phyloP scores from a whole-genome alignment of 352 stramenopile genomes.

The Phytopythium cucurbitacearum region DNA sequence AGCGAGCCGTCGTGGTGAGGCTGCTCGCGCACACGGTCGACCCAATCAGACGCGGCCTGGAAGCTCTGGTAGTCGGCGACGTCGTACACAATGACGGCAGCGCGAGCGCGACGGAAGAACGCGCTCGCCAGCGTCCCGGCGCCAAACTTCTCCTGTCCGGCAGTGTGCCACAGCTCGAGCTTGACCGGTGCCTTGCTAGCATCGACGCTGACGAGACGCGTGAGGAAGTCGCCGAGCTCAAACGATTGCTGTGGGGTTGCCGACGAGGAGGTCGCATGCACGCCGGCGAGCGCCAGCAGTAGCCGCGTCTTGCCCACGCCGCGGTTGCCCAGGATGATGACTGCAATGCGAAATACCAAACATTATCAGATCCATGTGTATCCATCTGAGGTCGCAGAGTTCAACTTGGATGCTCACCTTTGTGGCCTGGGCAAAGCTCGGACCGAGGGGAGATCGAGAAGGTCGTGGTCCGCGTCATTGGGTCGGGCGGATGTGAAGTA shows the following conservation, averaged over 20 bases:
- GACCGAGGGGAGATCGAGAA: constrained; percentile 57
- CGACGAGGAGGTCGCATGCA: neutral
- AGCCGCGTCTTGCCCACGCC: constrained; percentile 45
- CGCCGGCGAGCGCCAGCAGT: constrained; percentile 16
- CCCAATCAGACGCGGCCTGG: constrained; percentile 22
- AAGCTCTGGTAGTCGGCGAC: constrained; percentile 31
- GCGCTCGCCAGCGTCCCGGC: constrained; percentile 21
- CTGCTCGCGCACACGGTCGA: constrained; percentile 5
- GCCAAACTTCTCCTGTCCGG: constrained; percentile 41
- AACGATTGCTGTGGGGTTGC: too few relatives aligned
- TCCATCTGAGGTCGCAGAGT: too few relatives aligned
- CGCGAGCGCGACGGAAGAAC: constrained; percentile 39
- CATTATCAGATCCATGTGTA: too few relatives aligned
- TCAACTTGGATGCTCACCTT: constrained; percentile 23
- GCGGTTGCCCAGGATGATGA: constrained; percentile 36
- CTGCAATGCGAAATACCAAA: constrained; percentile 8
- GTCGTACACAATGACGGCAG: constrained; percentile 44
- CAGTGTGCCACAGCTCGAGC: constrained; percentile 53
- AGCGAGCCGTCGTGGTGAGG: constrained; percentile 10
- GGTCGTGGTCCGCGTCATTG: neutral
- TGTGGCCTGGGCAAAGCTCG: constrained; percentile 28
- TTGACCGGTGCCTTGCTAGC: constrained; percentile 24
- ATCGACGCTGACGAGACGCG: constrained; percentile 24
- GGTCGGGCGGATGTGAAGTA: neutral
- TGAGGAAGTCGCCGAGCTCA: constrained; percentile 23